Evolutionary conservation across 441 rosid genomes (phyloP), one percentile per base, ranked within the genome.

Genomic region (Capsella rubella): DNA sequence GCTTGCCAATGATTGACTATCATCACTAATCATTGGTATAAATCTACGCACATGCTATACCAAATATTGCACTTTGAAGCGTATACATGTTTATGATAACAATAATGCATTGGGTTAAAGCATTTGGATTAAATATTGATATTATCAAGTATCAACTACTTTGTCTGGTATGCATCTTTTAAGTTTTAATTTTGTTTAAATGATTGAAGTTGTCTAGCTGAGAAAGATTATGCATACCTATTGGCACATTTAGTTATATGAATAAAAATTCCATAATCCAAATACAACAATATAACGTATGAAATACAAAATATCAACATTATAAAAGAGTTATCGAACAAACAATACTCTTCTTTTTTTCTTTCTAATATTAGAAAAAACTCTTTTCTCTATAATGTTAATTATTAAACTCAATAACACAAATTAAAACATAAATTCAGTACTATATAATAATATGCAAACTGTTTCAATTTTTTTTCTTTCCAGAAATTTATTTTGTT

Each of bases 21-120:
- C 21, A 55, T 35, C 47, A 21, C 49, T 63, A 70, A 70, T 70
- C 67, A 75, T 76, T 76, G 55, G 75, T 64, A 70, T 64, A 70
- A 70, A 49, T 63, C 53, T 45, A 69, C 29, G 67, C 79, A 56
- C 75, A 56, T 64, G 71, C 79, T 64, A 64, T 64, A 64, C 79
- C 61, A 39, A 56, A 76, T 69, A 55, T 76, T 34, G 32, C 58
- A 52, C 69, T 56, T 16, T 47, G 25, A 7, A 15, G 51, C 51
- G 16, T 16, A 16, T 16, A 47, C 37, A 60, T 49, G 59, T 60
- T 15, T 52, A 46, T 21, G 35, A 8, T 61, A 51, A 14, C 29
- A 63, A 53, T 72, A 53, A 58, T 32, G 47, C 43, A 65, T 54
- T 32, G 28, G 18, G 25, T 37, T 21, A 52, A 51, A 64, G 12